phyloP scores from a whole-genome alignment of 2,329 filamentous ascomycete genomes.

The Aspergillus thermomutatus region DNA sequence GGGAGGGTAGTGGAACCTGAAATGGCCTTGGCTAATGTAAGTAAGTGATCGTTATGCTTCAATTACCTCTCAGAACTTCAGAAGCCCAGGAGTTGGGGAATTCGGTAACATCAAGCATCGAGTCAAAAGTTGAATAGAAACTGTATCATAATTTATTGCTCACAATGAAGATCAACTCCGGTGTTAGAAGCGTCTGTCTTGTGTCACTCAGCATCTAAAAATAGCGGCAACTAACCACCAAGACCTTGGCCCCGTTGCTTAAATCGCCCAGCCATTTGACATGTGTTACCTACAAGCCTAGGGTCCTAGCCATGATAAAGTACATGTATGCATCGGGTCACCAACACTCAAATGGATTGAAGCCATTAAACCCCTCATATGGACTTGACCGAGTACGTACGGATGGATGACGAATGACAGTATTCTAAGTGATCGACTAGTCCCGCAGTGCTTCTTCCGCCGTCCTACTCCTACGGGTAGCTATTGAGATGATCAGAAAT shows the following conservation, averaged over 20 bases:
- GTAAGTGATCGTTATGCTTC: background rate
- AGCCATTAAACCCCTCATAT: background rate
- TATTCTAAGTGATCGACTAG: too few relatives aligned
- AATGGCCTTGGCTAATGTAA: background rate
- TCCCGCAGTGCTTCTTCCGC: background rate
- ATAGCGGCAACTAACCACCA: background rate
- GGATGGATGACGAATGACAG: background rate
- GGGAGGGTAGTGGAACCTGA: background rate
- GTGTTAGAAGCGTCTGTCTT: background rate
- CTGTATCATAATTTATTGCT: background rate
- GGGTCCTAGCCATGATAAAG: background rate
- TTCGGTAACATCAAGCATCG: background rate
- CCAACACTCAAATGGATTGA: background rate
- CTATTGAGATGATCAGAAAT: too few relatives aligned
- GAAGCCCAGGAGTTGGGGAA: background rate
- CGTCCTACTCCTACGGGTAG: background rate
- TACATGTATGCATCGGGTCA: background rate
- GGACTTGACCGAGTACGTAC: background rate
- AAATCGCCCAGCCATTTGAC: background rate
- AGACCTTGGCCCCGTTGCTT: background rate
- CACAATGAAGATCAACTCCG: background rate
- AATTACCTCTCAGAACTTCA: background rate
- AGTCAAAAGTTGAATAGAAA: background rate
- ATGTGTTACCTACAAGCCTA: background rate
- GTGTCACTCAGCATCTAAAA: background rate